Base-by-base conservation (phyloP, 202 grass and related monocot genomes). In the Panicum hallii region DNA sequence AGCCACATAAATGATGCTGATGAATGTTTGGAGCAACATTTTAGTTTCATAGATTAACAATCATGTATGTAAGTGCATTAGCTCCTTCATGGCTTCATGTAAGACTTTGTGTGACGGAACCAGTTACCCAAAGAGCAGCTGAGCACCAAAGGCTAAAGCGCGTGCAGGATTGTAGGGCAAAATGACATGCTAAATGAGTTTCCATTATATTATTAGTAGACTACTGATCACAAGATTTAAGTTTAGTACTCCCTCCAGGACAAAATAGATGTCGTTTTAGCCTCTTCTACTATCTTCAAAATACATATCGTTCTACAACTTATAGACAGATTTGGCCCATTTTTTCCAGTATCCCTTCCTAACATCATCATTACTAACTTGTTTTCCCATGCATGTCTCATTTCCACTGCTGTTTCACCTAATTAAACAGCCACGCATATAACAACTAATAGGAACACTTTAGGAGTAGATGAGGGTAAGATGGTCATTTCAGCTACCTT, bases 1-100 rank as follows among this genome's bases (percentile, higher is more conserved):
- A 19, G 26, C 53, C 54, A 58, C 80, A 75, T 45, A 75, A 54
- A 74, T 45, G 42, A 75, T 62, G 68, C 23, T 76, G 36, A 67
- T 20, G 28, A 74, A 70, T 32, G 22, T 7, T 75, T 83, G 49
- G 17, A 57, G 5, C 43, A 65, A 65, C 70, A 0, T 28, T 14
- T 36, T 80, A 40, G 46, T 85, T 75, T 77, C 45, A 77, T 56
- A 65, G 42, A 19, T 55, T 49, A 73, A 74, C 41, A 78, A 38
- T 38, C 47, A 10, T 22, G 28, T 41, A 84, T 80, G 23, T 75
- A 23, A 72, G 43, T 62, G 61, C 52, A 75, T 75, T 7, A 62
- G 30, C 52, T 67, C 48, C 0, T 42, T 36, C 78, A 75, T 26
- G 42, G 41, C 0, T 42, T 36, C 78, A 75, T 26, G 42, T 42